These are phyloP conservation scores for Ceratocystis variospora DNA, from an alignment of 2,329 filamentous ascomycete genomes.

Conservation along the genomic window DNA sequence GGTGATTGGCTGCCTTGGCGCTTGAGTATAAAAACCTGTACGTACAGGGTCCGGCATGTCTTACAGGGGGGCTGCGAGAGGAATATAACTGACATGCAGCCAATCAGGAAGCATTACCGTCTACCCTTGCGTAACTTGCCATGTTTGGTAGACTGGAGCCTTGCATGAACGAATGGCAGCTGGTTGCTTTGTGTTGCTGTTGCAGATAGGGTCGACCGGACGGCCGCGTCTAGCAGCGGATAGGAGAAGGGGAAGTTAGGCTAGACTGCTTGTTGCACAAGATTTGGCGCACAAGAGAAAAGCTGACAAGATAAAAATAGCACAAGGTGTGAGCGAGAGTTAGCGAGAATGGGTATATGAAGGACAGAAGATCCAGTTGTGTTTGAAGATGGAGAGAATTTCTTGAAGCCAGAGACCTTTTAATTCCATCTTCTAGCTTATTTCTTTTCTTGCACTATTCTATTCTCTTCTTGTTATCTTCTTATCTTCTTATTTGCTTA, in stretches of 20 bases:
- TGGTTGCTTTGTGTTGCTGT: no score
- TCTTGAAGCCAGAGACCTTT: constrained; percentile 3
- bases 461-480: constrained; percentile 8
- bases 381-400: neutral
- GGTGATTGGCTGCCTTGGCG: constrained; percentile 1
- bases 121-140: no score
- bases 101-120: neutral
- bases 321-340: neutral
- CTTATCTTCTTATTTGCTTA: neutral
- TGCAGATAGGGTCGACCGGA: neutral
- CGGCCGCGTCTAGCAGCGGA: neutral
- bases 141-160: no score
- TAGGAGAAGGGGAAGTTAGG: neutral
- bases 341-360: neutral
- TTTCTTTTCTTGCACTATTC: neutral
- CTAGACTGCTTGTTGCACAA: neutral
- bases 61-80: neutral
- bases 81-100: neutral
- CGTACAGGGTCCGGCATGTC: neutral
- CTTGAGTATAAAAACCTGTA: neutral
- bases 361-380: neutral
- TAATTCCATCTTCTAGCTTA: neutral
- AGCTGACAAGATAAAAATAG: constrained; percentile 5
- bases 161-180: no score
- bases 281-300: neutral